These are phyloP conservation scores for Penicillium sp. DNA, from an alignment of 2,329 filamentous ascomycete genomes.

Conservation along the genomic window DNA sequence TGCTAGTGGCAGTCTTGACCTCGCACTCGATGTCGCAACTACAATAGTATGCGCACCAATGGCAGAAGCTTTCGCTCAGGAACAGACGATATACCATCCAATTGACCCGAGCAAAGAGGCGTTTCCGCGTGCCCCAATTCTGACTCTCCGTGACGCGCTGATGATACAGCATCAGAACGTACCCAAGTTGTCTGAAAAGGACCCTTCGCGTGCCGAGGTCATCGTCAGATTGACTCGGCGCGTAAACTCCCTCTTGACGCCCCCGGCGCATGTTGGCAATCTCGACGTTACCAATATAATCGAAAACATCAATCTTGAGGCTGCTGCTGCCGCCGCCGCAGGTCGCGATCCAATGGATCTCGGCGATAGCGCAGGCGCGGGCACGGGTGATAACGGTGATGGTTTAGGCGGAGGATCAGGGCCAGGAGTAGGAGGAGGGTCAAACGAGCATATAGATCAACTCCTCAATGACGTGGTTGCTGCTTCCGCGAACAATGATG, in stretches of 20 bases:
- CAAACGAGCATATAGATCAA: slow-evolving; percentile 34
- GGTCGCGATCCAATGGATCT: slow-evolving; percentile 31
- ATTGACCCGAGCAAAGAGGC: slow-evolving; percentile 30
- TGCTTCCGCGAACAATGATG: slow-evolving; percentile 29
- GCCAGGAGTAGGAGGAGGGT: slow-evolving; percentile 9
- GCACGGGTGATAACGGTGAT: slow-evolving; percentile 16
- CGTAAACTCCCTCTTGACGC: slow-evolving; percentile 37
- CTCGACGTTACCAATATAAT: slow-evolving; percentile 43
- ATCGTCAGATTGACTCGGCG: slow-evolving; percentile 44
- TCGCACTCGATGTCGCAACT: slow-evolving; percentile 42
- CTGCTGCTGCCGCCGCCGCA: slow-evolving; percentile 1
- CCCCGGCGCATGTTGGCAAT: slow-evolving; percentile 36
- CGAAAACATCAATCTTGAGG: slow-evolving; percentile 38
- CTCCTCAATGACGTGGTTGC: slow-evolving; percentile 38
- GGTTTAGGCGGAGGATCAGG: slow-evolving; percentile 4
- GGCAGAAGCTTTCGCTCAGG: slow-evolving; percentile 35
- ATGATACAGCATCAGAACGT: slow-evolving; percentile 36
- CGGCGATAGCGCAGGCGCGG: slow-evolving; percentile 15
- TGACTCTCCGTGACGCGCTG: slow-evolving; percentile 42
- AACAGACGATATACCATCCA: slow-evolving; percentile 34
- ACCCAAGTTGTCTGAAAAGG: slow-evolving; percentile 39
- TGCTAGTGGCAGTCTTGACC: slow-evolving; percentile 32
- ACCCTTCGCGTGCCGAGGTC: slow-evolving; percentile 41
- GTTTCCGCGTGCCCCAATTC: slow-evolving; percentile 28
- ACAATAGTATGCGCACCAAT: slow-evolving; percentile 41